phyloP scores from a whole-genome alignment of 805 yeast genomes.

The Sugiyamaella chiloensis region DNA sequence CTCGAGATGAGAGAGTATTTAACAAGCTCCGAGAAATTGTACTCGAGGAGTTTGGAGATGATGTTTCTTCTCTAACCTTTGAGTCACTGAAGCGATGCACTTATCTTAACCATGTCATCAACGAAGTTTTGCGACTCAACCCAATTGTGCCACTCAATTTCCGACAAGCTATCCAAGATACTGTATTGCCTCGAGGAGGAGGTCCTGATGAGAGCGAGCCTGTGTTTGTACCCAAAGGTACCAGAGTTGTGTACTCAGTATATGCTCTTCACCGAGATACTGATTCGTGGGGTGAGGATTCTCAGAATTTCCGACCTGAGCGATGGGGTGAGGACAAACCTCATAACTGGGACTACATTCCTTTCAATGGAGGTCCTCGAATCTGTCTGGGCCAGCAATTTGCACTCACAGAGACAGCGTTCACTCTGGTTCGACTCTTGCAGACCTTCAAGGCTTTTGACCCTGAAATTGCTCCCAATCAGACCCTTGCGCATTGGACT shows the following conservation, averaged over 20 bases:
- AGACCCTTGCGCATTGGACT: slow-evolving; percentile 2
- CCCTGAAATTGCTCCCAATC: not conserved
- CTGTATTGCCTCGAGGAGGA: slow-evolving; percentile 50
- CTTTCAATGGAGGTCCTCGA: slow-evolving; percentile 51
- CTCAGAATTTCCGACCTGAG: slow-evolving; percentile 42
- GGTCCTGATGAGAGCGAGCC: slow-evolving; percentile 38
- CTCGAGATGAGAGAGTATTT: slow-evolving; percentile 40
- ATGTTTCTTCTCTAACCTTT: slow-evolving; percentile 33
- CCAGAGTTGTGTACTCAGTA: slow-evolving; percentile 36
- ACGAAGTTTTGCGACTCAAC: slow-evolving; percentile 44
- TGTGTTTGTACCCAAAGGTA: slow-evolving; percentile 39
- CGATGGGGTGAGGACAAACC: slow-evolving; percentile 38
- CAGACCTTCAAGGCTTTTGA: slow-evolving; percentile 28
- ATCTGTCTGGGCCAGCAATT: slow-evolving; percentile 51
- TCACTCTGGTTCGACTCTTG: slow-evolving; percentile 39
- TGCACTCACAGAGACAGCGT: slow-evolving; percentile 47
- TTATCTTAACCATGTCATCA: slow-evolving; percentile 43
- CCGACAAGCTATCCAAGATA: slow-evolving; percentile 41
- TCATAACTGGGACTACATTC: slow-evolving; percentile 44
- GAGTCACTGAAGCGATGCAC: slow-evolving; percentile 43
- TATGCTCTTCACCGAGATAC: slow-evolving; percentile 41
- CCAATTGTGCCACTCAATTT: slow-evolving; percentile 48
- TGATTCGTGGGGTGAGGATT: slow-evolving; percentile 41
- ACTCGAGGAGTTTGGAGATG: slow-evolving; percentile 22
- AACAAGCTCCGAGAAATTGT: slow-evolving; percentile 34